Base-by-base conservation (phyloP, 805 yeast genomes). In the Hanseniaspora guilliermondii region DNA sequence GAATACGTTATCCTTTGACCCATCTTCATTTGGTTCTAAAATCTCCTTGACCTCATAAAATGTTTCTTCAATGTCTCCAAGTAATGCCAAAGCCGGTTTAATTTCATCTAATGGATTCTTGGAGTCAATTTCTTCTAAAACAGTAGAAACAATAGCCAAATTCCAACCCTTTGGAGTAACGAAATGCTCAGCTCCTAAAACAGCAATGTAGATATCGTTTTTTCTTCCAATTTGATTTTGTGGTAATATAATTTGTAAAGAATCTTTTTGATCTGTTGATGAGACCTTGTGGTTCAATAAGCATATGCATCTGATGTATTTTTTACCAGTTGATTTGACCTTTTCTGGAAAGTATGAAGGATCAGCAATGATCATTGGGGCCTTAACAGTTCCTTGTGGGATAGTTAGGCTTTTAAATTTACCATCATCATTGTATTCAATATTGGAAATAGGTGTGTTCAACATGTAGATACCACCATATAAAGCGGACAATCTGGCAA, bases 381-480 rank as follows among this genome's bases (percentile, higher is more conserved):
- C 96, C 63, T 79, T 83, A 16, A 96, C 96, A 41, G 76, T 76
- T 58, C 96, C 97, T 62, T 88, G 93, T 59, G 89, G 93, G 49
- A 96, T 85, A 61, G 81, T 80, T 47, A 93, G 95, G 56, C 97
- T 97, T 32, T 74, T 73, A 60, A 88, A 87, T 64, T 80, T 83
- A 3, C 49, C 56, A 1, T 77, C 79, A 14, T 78, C 83, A 53
- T 76, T 80, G 68, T 82, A 89, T 49, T 85, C 74, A 19, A 89
- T 77, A 70, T 91, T 95, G 58, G 93, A 95, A 58, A 93, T 81
- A 47, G 97, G 96, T 33, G 95, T 91, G 67, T 88, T 96, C 65
- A 93, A 78, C 98, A 93, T 93, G 67, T 88, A 93, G 19, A 97
- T 91, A 64, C 98, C 98, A 59, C 98, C 98, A 65, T 93, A 88